phyloP scores from a whole-genome alignment of 345 rosid species.

The Mallotus nudiflorus region DNA sequence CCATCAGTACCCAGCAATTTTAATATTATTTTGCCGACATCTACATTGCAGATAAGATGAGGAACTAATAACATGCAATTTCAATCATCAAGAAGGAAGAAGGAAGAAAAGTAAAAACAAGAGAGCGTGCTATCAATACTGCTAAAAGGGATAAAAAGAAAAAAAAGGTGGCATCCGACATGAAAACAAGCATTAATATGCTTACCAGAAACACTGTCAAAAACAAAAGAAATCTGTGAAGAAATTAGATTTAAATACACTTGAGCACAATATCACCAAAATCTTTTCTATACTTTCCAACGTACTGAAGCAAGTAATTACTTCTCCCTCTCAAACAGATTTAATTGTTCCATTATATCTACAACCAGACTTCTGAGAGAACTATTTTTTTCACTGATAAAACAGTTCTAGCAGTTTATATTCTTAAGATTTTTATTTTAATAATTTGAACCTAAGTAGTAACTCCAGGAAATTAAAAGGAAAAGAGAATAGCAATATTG shows the following conservation, averaged over 20 bases:
- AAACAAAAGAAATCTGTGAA: background rate
- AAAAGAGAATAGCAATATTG: background rate
- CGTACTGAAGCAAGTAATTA: background rate
- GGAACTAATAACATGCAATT: background rate
- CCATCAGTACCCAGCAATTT: background rate
- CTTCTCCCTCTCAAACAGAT: background rate
- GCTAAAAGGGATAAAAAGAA: background rate
- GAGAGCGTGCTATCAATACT: background rate
- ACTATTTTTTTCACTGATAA: background rate
- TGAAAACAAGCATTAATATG: background rate
- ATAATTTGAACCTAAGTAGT: background rate
- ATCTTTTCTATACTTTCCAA: background rate
- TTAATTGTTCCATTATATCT: background rate
- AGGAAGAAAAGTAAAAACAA: background rate
- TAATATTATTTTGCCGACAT: background rate
- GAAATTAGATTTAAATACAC: background rate
- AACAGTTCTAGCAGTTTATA: too few species aligned
- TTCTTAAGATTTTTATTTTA: background rate
- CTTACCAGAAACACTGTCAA: background rate
- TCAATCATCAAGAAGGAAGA: background rate
- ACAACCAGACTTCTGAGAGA: background rate
- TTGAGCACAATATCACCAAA: background rate
- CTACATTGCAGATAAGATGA: background rate
- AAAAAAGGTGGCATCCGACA: too few species aligned
- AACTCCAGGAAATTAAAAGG: background rate